Percentiles rank a stretch among this genome's conserved stretches.
Conservation (phyloP, 305 asterid species). For the Solanum hybrid region DNA sequence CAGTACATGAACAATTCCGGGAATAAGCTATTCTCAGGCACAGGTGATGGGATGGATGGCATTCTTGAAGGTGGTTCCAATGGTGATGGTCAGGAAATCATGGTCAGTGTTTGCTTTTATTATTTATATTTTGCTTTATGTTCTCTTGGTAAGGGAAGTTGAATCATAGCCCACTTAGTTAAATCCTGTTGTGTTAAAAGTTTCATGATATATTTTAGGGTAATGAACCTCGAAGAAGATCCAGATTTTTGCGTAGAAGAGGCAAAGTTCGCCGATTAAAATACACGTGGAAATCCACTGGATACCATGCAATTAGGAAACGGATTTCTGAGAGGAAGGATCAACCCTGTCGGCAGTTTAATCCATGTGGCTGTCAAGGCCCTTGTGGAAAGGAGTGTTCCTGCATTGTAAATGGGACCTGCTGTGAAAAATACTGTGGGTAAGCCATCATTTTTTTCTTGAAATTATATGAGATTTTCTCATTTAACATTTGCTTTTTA, state of each 20-base stretch:
- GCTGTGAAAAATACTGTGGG: slow-evolving; percentile 99
- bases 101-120: slow-evolving; percentile 29
- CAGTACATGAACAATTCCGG: slow-evolving; percentile 65
- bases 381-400: slow-evolving; percentile 92
- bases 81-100: slow-evolving; percentile 56
- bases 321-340: slow-evolving; percentile 87
- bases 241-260: slow-evolving; percentile 77
- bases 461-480: background rate
- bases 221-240: slow-evolving; percentile 67
- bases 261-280: slow-evolving; percentile 93
- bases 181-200: slow-evolving; percentile 1
- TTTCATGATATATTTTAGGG: slow-evolving; percentile 36
- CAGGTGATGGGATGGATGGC: slow-evolving; percentile 37
- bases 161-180: slow-evolving; percentile 7
- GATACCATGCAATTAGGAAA: slow-evolving; percentile 77
- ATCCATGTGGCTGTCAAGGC: slow-evolving; percentile 87
- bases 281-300: slow-evolving; percentile 92
- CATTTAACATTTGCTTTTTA: background rate
- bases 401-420: slow-evolving; percentile 75
- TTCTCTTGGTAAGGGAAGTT: slow-evolving; percentile 2
- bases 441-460: slow-evolving; percentile 26
- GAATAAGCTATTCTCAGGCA: slow-evolving; percentile 37
- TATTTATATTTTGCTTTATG: slow-evolving; percentile 6
- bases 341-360: slow-evolving; percentile 86
- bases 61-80: slow-evolving; percentile 48